These are phyloP conservation scores for Saccharomyces hybrid DNA, from an alignment of 1,139 yeast genomes.

Conservation along the genomic window DNA sequence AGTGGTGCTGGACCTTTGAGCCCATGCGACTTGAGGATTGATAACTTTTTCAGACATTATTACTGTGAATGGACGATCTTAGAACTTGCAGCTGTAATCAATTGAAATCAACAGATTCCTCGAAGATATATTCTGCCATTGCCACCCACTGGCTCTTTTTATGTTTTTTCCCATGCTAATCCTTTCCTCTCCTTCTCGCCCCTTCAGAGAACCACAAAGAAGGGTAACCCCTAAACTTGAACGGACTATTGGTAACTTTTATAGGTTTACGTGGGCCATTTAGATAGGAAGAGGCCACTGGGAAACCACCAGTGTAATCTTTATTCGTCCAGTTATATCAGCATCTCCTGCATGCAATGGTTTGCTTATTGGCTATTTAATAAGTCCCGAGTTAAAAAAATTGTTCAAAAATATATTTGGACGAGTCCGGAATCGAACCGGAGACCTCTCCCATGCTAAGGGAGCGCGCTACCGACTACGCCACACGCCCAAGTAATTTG, in stretches of 20 bases:
- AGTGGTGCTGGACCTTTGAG: slow-evolving; percentile 78
- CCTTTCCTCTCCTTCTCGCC: background rate
- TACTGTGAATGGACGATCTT: background rate
- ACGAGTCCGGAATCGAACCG: slow-evolving; percentile 15
- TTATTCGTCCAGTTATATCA: background rate
- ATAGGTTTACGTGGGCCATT: background rate
- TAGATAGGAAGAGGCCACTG: background rate
- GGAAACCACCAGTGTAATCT: background rate
- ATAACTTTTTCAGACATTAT: slow-evolving; percentile 10
- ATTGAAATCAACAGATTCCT: background rate
- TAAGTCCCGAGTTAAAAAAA: too few relatives aligned
- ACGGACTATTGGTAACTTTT: background rate
- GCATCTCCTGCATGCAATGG: background rate
- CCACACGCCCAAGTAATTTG: slow-evolving; percentile 60
- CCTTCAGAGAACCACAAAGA: background rate
- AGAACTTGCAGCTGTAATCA: background rate
- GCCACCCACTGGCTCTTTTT: background rate
- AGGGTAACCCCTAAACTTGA: background rate
- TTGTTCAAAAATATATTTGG: slow-evolving; percentile 5
- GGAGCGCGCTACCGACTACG: slow-evolving; percentile 92
- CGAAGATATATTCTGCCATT: background rate
- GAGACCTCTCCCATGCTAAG: slow-evolving; percentile 42
- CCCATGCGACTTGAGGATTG: slow-evolving; percentile 66
- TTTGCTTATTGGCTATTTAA: background rate
- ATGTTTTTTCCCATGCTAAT: background rate